These are phyloP conservation scores for Torulaspora gathmanii DNA, from an alignment of 805 yeast species.

Conservation along the genomic window DNA sequence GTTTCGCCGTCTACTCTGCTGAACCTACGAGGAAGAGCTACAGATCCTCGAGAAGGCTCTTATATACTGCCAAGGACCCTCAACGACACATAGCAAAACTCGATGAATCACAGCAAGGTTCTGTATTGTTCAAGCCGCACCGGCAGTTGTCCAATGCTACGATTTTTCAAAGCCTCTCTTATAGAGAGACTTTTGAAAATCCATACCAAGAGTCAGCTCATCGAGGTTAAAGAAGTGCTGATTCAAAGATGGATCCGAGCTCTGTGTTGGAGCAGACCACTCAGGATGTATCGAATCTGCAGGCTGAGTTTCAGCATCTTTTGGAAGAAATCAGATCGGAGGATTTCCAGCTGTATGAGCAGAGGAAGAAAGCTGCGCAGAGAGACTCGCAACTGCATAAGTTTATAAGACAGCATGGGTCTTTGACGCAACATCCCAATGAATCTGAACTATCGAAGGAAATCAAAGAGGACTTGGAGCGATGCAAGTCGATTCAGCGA, in stretches of 20 bases:
- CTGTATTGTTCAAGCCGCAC: background rate
- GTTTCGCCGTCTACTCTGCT: background rate
- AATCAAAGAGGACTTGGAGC: slow-evolving; percentile 62
- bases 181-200: background rate
- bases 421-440: slow-evolving; percentile 73
- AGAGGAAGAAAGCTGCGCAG: slow-evolving; percentile 58
- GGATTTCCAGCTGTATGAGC: slow-evolving; percentile 63
- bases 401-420: slow-evolving; percentile 76
- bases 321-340: slow-evolving; percentile 71
- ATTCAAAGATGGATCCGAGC: slow-evolving; percentile 75
- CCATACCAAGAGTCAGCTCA: background rate
- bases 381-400: slow-evolving; percentile 80
- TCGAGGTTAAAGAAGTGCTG: background rate
- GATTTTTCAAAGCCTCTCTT: background rate
- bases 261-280: slow-evolving; percentile 68
- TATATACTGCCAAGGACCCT: background rate
- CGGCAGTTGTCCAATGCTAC: background rate
- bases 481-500: slow-evolving; percentile 58
- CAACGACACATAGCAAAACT: background rate
- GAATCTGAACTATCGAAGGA: slow-evolving; percentile 63
- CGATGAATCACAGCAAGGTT: background rate
- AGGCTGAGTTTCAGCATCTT: slow-evolving; percentile 77
- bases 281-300: slow-evolving; percentile 73
- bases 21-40: too few species aligned
- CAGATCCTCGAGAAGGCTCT: background rate